A percentile compares a stretch with the other conserved stretches of the same genome.
Conservation (phyloP, 164 flowering plant species). For the Vitis riparia region DNA sequence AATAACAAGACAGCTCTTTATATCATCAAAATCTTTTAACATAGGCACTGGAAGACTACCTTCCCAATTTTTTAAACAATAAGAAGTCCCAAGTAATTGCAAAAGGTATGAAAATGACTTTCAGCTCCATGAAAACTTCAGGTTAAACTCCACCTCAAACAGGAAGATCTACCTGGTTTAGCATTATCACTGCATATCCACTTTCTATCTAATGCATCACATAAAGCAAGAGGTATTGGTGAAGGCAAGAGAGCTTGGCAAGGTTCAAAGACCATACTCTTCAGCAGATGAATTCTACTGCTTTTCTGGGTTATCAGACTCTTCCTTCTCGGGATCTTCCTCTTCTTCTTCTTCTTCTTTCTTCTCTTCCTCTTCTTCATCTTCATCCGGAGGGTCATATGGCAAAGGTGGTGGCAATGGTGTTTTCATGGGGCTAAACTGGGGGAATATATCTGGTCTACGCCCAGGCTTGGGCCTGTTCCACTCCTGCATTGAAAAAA, state of each 20-base stretch:
- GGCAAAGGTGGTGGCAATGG: conserved; percentile 83
- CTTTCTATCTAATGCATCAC: not conserved
- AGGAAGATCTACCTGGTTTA: not conserved
- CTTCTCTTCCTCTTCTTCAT: conserved; percentile 67
- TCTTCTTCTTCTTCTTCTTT: conserved; percentile 53
- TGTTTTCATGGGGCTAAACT: conserved; percentile 79
- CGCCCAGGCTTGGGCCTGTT: conserved; percentile 71
- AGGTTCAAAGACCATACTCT: too few species aligned
- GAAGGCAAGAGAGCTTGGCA: not conserved
- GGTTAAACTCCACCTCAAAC: not conserved
- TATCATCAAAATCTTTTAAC: not conserved
- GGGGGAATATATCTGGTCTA: conserved; percentile 76
- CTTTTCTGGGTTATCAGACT: conserved; percentile 29
- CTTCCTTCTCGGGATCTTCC: conserved; percentile 49
- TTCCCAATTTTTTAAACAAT: not conserved
- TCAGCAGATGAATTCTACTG: conserved; percentile 2
- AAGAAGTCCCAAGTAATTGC: not conserved
- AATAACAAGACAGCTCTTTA: not conserved
- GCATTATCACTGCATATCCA: not conserved
- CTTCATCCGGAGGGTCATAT: conserved; percentile 72
- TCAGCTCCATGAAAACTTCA: not conserved
- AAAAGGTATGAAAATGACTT: too few species aligned
- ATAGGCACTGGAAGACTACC: conserved; percentile 1
- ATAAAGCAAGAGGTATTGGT: not conserved
- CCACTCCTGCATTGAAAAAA: conserved; percentile 60